Base-by-base conservation (phyloP, 805 yeast species). In the Ogataea nonfermentans region DNA sequence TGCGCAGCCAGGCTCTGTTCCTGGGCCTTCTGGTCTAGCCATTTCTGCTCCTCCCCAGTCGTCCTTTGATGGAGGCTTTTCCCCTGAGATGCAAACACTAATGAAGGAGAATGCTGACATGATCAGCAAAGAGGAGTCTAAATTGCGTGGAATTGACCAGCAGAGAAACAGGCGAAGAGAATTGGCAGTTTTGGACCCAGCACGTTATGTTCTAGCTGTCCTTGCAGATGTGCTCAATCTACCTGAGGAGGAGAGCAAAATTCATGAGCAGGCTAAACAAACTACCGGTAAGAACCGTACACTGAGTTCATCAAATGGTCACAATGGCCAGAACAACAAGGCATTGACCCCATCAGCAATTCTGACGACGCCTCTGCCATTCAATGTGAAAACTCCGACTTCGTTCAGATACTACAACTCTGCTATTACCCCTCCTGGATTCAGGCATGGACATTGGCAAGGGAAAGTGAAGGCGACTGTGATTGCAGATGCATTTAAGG, bases 181-280 rank as follows among this genome's bases (percentile, higher is more conserved):
- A 35, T 61, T 76, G 29, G 70, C 73, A 2, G 56, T 56, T 35
- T 43, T 56, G 15, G 75, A 76, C 50, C 75, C 80, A 0, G 67
- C 70, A 31, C 59, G 62, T 37, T 77, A 73, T 53, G 71, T 76
- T 48, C 63, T 69, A 32, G 73, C 78, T 0, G 71, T 79, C 2
- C 60, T 77, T 39, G 69, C 77, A 7, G 76, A 76, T 52, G 59
- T 73, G 25, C 60, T 76, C 43, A 75, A 70, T 29, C 50, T 76
- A 17, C 69, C 68, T 7, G 74, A 67, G 9, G 63, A 66, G 24
- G 66, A 61, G 40, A 49, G 44, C 9, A 56, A 53, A 19, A 41
- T 64, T 11, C 43, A 56, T 15, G 57, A 59, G 33, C 33, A 46
- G n/a, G 41, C 51, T 9, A 45, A 48, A n/a, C 33, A 41, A 2